A percentile compares a stretch with the other conserved stretches of the same genome.
These are phyloP conservation scores for Musa schizocarpa DNA, from an alignment of 176 grass and related monocot species.

Conservation along the genomic window DNA sequence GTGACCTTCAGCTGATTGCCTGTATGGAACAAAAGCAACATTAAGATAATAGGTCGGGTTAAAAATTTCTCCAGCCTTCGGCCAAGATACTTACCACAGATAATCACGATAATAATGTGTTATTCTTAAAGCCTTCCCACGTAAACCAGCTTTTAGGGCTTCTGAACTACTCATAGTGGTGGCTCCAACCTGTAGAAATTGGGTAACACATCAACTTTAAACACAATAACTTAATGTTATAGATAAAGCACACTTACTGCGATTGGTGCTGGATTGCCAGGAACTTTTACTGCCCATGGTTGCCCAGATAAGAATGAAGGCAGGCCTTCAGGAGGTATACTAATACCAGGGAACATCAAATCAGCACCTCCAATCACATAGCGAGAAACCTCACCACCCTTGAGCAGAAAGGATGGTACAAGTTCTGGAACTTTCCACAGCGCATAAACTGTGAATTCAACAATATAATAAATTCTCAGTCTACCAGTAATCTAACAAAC, in stretches of 20 bases:
- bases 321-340: constrained; percentile 64
- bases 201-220: background rate
- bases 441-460: constrained; percentile 63
- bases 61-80: background rate
- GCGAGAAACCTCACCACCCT: constrained; percentile 80
- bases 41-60: background rate
- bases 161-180: constrained; percentile 67
- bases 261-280: constrained; percentile 79
- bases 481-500: background rate
- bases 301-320: constrained; percentile 75
- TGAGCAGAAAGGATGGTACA: constrained; percentile 84
- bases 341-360: constrained; percentile 98
- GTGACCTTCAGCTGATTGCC: constrained; percentile 70
- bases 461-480: background rate
- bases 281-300: constrained; percentile 84
- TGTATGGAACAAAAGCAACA: constrained; percentile 22
- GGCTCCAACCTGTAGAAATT: constrained; percentile 50
- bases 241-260: constrained; percentile 46
- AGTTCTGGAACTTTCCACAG: constrained; percentile 81
- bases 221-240: background rate
- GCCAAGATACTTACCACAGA: constrained; percentile 63
- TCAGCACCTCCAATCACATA: constrained; percentile 78
- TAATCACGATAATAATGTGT: constrained; percentile 71
- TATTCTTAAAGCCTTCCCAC: constrained; percentile 79
- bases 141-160: constrained; percentile 73